Evolutionary conservation across 495 filamentous ascomycete genomes (phyloP).

Genomic region (Cercophora newfieldiana): DNA sequence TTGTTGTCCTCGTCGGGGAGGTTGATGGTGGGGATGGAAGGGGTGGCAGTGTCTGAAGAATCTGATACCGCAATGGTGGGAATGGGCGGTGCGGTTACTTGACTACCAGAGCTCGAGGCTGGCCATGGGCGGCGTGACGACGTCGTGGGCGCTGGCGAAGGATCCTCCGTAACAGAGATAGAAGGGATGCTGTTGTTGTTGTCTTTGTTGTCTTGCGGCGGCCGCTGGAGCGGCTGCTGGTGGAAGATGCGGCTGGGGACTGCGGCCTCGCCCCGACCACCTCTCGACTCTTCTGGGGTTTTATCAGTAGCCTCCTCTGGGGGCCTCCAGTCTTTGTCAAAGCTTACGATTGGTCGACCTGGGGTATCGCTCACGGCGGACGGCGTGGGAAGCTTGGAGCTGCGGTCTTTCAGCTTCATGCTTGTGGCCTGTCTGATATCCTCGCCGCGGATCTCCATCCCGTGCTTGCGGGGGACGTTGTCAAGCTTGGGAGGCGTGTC

Average conservation of each 20-base stretch:
- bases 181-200: slow-evolving; percentile 51
- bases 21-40: slow-evolving; percentile 44
- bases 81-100: slow-evolving; percentile 36
- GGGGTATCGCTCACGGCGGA: slow-evolving; percentile 81
- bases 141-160: slow-evolving; percentile 36
- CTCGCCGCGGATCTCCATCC: slow-evolving; percentile 77
- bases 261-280: slow-evolving; percentile 26
- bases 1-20: slow-evolving; percentile 41
- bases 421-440: slow-evolving; percentile 90
- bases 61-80: slow-evolving; percentile 35
- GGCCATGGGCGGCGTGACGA: slow-evolving; percentile 35
- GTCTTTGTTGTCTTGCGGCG: no score
- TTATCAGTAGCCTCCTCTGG: slow-evolving; percentile 58
- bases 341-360: slow-evolving; percentile 91
- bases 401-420: slow-evolving; percentile 81
- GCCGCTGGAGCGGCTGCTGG: slow-evolving; percentile 27
- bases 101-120: slow-evolving; percentile 38
- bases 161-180: slow-evolving; percentile 59
- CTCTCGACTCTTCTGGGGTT: slow-evolving; percentile 45
- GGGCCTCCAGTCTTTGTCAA: slow-evolving; percentile 78
- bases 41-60: slow-evolving; percentile 21
- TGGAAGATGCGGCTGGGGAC: slow-evolving; percentile 28
- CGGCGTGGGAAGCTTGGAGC: slow-evolving; percentile 79
- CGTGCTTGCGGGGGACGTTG: slow-evolving; percentile 61
- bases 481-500: slow-evolving; percentile 33